These are phyloP conservation scores for Bauhinia variegata DNA, from an alignment of 306 rosid genomes.

Conservation along the genomic window DNA sequence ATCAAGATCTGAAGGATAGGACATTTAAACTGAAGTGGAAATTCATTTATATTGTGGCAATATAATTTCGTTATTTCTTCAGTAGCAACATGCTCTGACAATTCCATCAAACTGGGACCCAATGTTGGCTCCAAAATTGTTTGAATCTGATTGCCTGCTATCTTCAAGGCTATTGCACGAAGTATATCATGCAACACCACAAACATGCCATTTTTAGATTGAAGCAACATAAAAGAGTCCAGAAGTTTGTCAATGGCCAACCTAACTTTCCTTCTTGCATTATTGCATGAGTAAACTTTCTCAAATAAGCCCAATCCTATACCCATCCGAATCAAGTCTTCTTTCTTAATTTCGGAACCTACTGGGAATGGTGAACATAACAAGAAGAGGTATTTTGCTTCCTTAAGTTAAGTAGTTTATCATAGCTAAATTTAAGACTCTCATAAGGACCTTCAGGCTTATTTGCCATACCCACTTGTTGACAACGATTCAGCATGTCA, in stretches of 20 bases:
- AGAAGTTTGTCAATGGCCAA: not conserved
- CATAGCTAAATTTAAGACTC: not conserved
- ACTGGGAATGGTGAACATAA: not conserved
- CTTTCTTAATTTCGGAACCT: not conserved
- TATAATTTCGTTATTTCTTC: too few relatives aligned
- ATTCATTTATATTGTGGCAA: not conserved
- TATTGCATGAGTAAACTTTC: too few relatives aligned
- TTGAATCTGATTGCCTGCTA: not conserved
- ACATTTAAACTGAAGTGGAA: not conserved
- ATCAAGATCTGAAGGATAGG: not conserved
- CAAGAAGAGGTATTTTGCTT: not conserved
- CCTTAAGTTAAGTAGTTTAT: not conserved
- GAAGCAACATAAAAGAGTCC: not conserved
- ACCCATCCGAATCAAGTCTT: not conserved
- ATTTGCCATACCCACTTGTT: not conserved
- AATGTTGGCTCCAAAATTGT: not conserved
- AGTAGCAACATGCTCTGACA: not conserved
- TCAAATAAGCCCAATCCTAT: not conserved
- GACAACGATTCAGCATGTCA: not conserved
- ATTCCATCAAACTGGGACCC: too few relatives aligned
- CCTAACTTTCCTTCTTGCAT: not conserved
- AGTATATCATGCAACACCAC: not conserved
- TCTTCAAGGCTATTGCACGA: not conserved
- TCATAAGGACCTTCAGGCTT: not conserved
- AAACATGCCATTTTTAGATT: accelerated